Evolutionary conservation across 2,329 filamentous ascomycete genomes (phyloP).

Genomic region (Cercospora sp.): DNA sequence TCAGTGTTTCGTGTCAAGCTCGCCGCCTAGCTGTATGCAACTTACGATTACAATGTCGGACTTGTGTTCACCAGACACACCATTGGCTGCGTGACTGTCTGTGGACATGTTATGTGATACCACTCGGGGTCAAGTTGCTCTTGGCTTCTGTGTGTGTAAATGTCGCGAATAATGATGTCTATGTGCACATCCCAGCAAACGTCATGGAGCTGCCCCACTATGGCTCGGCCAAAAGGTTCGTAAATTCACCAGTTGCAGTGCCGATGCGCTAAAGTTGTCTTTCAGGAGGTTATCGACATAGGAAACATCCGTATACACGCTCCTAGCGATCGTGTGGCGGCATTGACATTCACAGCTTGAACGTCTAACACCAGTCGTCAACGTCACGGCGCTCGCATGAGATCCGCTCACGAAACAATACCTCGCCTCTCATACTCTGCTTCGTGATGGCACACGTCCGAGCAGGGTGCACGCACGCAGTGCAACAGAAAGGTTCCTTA

Average conservation of each 20-base stretch:
- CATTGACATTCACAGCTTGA: neutral
- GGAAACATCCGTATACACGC: neutral
- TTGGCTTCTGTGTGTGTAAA: conserved; percentile 3
- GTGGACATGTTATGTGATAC: neutral
- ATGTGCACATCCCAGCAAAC: neutral
- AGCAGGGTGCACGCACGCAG: neutral
- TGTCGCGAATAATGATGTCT: neutral
- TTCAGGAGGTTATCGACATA: neutral
- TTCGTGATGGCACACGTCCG: neutral
- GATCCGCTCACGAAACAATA: neutral
- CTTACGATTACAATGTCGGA: conserved; percentile 32
- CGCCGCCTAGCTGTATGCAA: neutral
- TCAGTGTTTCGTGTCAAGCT: neutral
- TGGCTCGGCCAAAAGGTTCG: conserved; percentile 12
- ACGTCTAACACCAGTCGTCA: neutral
- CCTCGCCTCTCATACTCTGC: neutral
- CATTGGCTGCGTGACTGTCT: conserved; percentile 3
- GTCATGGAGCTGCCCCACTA: conserved; percentile 4
- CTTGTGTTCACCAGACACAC: conserved; percentile 14
- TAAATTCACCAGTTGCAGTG: neutral
- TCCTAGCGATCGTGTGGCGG: neutral
- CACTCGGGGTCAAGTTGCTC: neutral
- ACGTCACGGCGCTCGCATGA: neutral
- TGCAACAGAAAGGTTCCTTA: neutral
- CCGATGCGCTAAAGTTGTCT: neutral